These are phyloP conservation scores for Prunella vulgaris DNA, from an alignment of 257 asterid species.

Conservation along the genomic window DNA sequence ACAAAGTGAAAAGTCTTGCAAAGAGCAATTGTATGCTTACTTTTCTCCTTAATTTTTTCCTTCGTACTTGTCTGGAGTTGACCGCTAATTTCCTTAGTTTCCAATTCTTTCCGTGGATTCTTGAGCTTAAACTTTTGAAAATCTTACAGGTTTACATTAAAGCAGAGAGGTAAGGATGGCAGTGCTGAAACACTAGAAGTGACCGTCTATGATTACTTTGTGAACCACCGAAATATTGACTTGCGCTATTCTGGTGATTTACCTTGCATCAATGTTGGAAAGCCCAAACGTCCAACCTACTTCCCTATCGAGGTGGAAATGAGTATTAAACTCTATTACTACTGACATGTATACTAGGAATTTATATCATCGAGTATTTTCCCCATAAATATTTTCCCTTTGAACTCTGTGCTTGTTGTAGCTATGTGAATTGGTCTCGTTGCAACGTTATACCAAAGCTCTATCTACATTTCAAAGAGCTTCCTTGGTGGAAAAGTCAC, in stretches of 20 bases:
- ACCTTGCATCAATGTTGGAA: constrained; percentile 95
- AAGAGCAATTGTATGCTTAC: constrained; percentile 54
- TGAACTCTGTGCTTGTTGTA: constrained; percentile 21
- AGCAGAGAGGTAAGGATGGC: constrained; percentile 50
- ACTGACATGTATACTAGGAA: not conserved
- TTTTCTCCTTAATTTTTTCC: constrained; percentile 3
- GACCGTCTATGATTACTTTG: constrained; percentile 87
- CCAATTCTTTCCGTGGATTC: not conserved
- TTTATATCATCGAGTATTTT: constrained; percentile 4
- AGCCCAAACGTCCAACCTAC: constrained; percentile 79
- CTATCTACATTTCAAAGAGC: constrained; percentile 69
- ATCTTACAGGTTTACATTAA: constrained; percentile 52
- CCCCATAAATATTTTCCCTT: no score
- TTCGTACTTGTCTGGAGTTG: not conserved
- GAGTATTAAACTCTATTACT: not conserved
- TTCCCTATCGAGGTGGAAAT: constrained; percentile 76
- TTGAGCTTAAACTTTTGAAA: constrained; percentile 3
- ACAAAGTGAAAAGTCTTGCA: constrained; percentile 68
- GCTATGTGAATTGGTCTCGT: constrained; percentile 71
- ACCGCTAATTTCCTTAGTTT: not conserved
- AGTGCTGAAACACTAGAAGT: constrained; percentile 48
- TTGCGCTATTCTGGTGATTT: constrained; percentile 77
- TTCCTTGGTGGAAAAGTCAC: constrained; percentile 78
- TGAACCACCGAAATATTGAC: constrained; percentile 63
- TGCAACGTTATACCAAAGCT: constrained; percentile 89